Conservation (phyloP, 2,329 filamentous ascomycete species). For the Fusarium torreyae region DNA sequence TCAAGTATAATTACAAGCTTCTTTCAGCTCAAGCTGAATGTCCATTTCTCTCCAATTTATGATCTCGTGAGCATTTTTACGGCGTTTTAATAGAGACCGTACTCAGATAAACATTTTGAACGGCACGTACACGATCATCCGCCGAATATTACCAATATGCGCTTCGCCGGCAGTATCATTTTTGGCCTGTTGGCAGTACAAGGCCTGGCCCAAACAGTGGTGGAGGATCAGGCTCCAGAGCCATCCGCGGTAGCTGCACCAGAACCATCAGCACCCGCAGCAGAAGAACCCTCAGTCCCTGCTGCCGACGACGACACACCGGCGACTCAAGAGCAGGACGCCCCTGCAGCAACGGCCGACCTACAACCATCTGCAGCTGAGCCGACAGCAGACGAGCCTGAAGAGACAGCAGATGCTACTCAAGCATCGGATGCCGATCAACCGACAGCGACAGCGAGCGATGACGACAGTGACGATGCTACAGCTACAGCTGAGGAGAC, state of each 20-base stretch:
- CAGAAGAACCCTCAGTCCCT: conserved; percentile 25
- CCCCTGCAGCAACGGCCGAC: conserved; percentile 17
- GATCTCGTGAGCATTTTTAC: background rate
- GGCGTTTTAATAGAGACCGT: background rate
- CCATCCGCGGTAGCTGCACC: conserved; percentile 23
- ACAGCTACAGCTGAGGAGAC: conserved; percentile 22
- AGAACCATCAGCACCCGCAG: conserved; percentile 29
- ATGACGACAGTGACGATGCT: conserved; percentile 1
- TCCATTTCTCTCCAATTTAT: background rate
- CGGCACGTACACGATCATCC: background rate
- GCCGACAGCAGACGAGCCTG: conserved; percentile 12
- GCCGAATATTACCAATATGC: conserved; percentile 17
- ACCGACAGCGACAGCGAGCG: conserved; percentile 19
- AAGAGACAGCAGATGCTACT: conserved; percentile 11
- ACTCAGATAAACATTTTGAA: background rate
- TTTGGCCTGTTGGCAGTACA: conserved; percentile 35
- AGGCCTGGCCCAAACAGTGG: conserved; percentile 33
- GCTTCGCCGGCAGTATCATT: conserved; percentile 35
- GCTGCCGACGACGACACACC: conserved; percentile 13
- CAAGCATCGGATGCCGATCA: conserved; percentile 13
- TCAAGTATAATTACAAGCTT: conserved; percentile 22
- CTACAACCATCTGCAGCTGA: conserved; percentile 3
- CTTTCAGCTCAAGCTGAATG: conserved; percentile 7
- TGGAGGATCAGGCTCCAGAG: conserved; percentile 12
- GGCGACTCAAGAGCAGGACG: background rate